Conservation (phyloP, 352 stramenopile genomes). For the Pythium periplocum region DNA sequence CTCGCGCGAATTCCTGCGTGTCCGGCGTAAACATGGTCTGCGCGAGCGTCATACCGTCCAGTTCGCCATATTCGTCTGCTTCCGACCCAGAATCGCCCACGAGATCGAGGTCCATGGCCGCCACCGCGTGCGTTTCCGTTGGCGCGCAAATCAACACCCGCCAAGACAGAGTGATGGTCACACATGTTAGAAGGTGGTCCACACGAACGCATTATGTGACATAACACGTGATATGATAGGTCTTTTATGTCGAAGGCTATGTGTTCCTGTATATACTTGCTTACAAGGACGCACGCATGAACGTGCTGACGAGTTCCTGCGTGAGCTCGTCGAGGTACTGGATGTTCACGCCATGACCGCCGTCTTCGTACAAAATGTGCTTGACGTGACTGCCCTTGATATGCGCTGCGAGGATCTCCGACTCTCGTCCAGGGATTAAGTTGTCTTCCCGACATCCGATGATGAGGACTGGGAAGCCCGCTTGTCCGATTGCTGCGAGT, state of each 20-base stretch:
- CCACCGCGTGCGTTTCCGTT: too few relatives aligned
- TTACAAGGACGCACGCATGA: slow-evolving; percentile 3
- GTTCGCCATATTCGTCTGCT: too few relatives aligned
- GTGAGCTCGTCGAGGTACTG: slow-evolving; percentile 32
- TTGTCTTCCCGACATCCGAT: slow-evolving; percentile 29
- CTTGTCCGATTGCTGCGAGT: slow-evolving; percentile 18
- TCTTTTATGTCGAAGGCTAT: too few relatives aligned
- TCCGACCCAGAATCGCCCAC: too few relatives aligned
- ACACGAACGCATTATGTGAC: background rate
- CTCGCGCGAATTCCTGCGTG: too few relatives aligned
- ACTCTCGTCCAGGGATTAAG: slow-evolving; percentile 31
- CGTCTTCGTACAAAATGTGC: slow-evolving; percentile 26
- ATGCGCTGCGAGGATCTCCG: slow-evolving; percentile 16
- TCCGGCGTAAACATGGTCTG: too few relatives aligned
- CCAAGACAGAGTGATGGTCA: background rate
- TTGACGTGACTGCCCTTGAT: slow-evolving; percentile 21
- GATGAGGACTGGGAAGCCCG: slow-evolving; percentile 30
- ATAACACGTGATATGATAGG: background rate
- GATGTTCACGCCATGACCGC: slow-evolving; percentile 25
- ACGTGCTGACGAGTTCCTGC: slow-evolving; percentile 13
- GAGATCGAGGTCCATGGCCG: too few relatives aligned
- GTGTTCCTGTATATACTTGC: background rate
- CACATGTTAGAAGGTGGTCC: too few relatives aligned
- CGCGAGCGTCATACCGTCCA: too few relatives aligned
- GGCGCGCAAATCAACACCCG: too few relatives aligned